Evolutionary conservation across 1,284 basidiomycete species (phyloP).

Genomic region (Ustilago esculenta): DNA sequence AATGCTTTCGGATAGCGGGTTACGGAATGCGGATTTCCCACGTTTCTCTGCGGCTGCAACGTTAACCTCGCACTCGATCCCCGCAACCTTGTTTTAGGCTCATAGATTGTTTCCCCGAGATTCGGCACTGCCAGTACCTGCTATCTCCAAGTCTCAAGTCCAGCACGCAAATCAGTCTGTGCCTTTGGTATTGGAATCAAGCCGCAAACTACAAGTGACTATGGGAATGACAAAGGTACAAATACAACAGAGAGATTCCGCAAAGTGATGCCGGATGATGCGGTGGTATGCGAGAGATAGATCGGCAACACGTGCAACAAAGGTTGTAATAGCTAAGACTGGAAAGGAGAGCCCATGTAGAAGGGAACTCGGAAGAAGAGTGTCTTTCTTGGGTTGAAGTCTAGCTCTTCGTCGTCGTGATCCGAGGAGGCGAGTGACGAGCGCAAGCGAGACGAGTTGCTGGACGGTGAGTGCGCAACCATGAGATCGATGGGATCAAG

Average conservation of each 20-base stretch:
- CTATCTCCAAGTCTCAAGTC: too few species aligned
- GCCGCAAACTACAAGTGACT: too few species aligned
- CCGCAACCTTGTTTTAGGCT: too few species aligned
- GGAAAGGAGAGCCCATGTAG: slow-evolving; percentile 30
- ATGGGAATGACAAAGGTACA: not conserved
- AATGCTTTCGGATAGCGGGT: slow-evolving; percentile 18
- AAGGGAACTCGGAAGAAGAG: slow-evolving; percentile 37
- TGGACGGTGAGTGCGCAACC: slow-evolving; percentile 24
- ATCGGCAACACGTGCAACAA: too few species aligned
- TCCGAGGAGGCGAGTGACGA: not conserved
- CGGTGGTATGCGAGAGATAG: not conserved
- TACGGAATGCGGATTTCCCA: slow-evolving; percentile 15
- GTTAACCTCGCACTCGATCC: too few species aligned
- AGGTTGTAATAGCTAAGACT: not conserved
- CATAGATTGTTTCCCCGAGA: too few species aligned
- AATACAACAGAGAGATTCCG: slow-evolving; percentile 8
- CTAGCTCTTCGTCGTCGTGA: slow-evolving; percentile 8
- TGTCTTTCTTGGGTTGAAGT: slow-evolving; percentile 23
- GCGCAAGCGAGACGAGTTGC: slow-evolving; percentile 1
- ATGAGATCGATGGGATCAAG: slow-evolving; percentile 23
- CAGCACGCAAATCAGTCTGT: not conserved
- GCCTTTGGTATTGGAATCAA: too few species aligned
- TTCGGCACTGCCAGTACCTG: too few species aligned
- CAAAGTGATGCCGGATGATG: not conserved
- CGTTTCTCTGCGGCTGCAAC: too few species aligned